Base-by-base conservation (phyloP, 208 protist genomes). In the Crithidia brevicula region DNA sequence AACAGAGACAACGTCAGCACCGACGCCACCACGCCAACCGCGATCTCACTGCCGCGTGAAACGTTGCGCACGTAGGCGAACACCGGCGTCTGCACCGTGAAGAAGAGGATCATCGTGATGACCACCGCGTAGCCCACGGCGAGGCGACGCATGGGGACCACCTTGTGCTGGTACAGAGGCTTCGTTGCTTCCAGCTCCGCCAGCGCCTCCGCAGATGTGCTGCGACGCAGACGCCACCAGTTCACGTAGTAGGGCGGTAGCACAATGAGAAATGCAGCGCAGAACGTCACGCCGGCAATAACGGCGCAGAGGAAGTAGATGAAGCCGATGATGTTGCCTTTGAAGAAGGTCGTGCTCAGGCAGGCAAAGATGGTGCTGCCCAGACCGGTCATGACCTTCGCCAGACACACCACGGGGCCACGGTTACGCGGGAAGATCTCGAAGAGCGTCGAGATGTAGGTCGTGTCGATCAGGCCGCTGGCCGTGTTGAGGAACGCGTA, bases 201-300 rank as follows among this genome's bases (percentile, higher is more conserved):
- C 20, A 82, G 38, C 45, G 78, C 62, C 60, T 70, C 66, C n/a
- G 47, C 27, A 15, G 65, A 68, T 60, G 71, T 75, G 36, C 45
- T 57, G 13, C 65, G n/a, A n/a, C n/a, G 81, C 2, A 66, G 67
- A 6, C 81, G 64, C 77, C 72, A 81, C 53, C 70, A 77, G 57
- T 85, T 85, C 58, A 85, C 43, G 61, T 76, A 77, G 72, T 85
- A 82, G 28, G 71, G 75, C 25, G 81, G 81, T 42, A 86, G 67
- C 38, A 74, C 67, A 18, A 86, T 49, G 6, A 79, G 38, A 13
- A 72, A 50, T 15, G 63, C 62, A 6, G 76, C 54, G 15, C 63
- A 70, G 15, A 58, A 10, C 16, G 58, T 47, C 45, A 83, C 77
- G 2, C 69, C 72, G 6, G 73, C 38, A 20, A 69, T 62, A 16